Conservation (phyloP, 495 filamentous ascomycete genomes). For the Pyronema domesticum region DNA sequence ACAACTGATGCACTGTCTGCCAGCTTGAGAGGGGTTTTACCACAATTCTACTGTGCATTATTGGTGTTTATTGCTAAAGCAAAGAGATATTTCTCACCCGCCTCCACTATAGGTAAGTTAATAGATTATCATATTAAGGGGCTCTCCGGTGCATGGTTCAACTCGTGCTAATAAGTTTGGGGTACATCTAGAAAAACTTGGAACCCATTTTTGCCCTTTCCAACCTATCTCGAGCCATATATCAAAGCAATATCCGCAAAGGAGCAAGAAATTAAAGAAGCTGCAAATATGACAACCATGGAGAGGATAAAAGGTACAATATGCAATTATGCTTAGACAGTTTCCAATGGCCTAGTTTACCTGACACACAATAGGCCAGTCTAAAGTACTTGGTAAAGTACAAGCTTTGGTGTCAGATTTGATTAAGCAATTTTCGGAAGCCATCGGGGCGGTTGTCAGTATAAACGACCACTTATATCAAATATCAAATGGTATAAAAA, state of each 20-base stretch:
- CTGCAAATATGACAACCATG: slow-evolving; percentile 2
- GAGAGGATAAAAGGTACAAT: background rate
- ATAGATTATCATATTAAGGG: no score
- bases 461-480: background rate
- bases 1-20: background rate
- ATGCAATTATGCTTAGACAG: background rate
- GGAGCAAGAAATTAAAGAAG: background rate
- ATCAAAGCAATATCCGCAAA: background rate
- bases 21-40: slow-evolving; percentile 1
- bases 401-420: background rate
- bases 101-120: background rate
- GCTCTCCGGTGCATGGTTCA: background rate
- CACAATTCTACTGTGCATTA: slow-evolving; percentile 2
- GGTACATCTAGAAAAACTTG: background rate
- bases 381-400: background rate
- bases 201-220: background rate
- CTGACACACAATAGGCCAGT: background rate
- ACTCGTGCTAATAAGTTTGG: background rate
- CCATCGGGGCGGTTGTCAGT: background rate
- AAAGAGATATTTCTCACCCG: slow-evolving; percentile 3
- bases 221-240: background rate
- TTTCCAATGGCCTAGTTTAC: no score
- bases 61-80: slow-evolving; percentile 9
- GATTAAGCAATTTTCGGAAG: background rate
- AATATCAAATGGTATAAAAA: background rate